Evolutionary conservation across 2,329 filamentous ascomycete genomes (phyloP).

Genomic region (Neofusicoccum ribis): DNA sequence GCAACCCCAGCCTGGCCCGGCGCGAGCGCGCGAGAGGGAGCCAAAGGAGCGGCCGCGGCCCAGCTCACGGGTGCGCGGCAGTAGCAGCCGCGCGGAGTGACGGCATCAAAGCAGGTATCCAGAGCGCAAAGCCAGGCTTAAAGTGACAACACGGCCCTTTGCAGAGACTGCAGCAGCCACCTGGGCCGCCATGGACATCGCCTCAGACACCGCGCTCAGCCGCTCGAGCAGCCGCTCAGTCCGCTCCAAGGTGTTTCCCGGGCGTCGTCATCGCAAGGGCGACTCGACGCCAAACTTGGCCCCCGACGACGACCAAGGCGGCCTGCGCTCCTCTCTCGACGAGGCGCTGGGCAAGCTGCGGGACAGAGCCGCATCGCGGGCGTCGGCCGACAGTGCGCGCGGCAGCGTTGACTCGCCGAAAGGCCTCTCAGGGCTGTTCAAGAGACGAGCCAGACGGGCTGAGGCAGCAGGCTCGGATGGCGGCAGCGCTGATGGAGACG

Average conservation of each 20-base stretch:
- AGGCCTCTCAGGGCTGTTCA: constrained; percentile 52
- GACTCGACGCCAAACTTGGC: constrained; percentile 27
- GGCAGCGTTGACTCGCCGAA: constrained; percentile 33
- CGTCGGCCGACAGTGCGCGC: constrained; percentile 40
- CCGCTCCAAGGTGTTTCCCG: constrained; percentile 29
- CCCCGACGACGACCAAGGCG: constrained; percentile 26
- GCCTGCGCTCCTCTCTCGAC: constrained; percentile 36
- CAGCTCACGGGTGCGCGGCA: constrained; percentile 6
- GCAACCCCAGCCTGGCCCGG: constrained; percentile 4
- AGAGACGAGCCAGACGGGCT: constrained; percentile 31
- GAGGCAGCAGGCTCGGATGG: constrained; percentile 3
- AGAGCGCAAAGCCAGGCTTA: not conserved
- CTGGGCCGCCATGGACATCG: constrained; percentile 2
- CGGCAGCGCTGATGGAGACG: constrained; percentile 7
- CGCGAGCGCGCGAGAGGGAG: constrained; percentile 1
- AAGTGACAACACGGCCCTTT: constrained; percentile 2
- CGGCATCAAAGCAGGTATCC: constrained; percentile 4
- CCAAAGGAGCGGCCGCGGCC: not conserved
- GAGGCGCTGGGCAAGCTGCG: constrained; percentile 42
- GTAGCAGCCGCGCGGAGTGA: constrained; percentile 5
- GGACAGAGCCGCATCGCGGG: constrained; percentile 31
- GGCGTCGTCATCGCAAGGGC: constrained; percentile 27
- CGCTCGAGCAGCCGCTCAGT: constrained; percentile 18
- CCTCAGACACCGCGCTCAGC: constrained; percentile 9
- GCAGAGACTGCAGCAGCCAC: not conserved